A percentile compares a stretch with the other conserved stretches of the same genome.
Conservation (phyloP, 768 basidiomycete genomes). For the Hygrophoropsis aurantiaca region DNA sequence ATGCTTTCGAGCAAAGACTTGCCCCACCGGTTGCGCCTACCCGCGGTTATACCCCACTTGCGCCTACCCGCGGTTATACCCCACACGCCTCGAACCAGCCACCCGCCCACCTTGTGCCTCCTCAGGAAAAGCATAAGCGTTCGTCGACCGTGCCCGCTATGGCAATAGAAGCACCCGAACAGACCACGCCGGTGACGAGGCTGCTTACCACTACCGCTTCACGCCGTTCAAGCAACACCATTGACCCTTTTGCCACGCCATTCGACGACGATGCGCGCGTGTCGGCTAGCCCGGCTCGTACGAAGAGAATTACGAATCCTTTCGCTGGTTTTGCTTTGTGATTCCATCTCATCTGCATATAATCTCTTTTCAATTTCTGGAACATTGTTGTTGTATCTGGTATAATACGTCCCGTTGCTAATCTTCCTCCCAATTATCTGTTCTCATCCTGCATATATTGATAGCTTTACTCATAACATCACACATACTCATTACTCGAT, state of each 20-base stretch:
- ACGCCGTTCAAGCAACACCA: slow-evolving; percentile 31
- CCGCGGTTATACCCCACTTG: no score
- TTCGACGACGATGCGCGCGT: slow-evolving; percentile 70
- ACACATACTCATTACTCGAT: no score
- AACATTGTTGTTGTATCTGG: slow-evolving; percentile 9
- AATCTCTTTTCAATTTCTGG: background rate
- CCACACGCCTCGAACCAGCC: slow-evolving; percentile 14
- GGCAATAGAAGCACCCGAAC: slow-evolving; percentile 15
- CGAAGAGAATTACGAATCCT: slow-evolving; percentile 56
- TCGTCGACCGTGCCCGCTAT: slow-evolving; percentile 19
- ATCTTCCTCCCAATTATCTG: no score
- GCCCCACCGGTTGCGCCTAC: slow-evolving; percentile 5
- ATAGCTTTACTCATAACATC: no score
- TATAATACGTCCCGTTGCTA: slow-evolving; percentile 1
- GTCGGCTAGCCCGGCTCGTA: slow-evolving; percentile 22
- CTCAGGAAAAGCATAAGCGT: slow-evolving; percentile 17
- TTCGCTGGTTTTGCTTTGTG: slow-evolving; percentile 39
- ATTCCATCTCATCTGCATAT: slow-evolving; percentile 1
- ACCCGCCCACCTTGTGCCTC: slow-evolving; percentile 16
- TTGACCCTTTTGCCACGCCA: slow-evolving; percentile 70
- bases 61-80: no score
- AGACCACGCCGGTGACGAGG: slow-evolving; percentile 40
- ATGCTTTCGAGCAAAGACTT: slow-evolving; percentile 33
- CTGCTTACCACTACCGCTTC: slow-evolving; percentile 44
- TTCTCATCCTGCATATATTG: no score